phyloP scores from a whole-genome alignment of 2,329 filamentous ascomycete genomes.

The Xylariales sp. region DNA sequence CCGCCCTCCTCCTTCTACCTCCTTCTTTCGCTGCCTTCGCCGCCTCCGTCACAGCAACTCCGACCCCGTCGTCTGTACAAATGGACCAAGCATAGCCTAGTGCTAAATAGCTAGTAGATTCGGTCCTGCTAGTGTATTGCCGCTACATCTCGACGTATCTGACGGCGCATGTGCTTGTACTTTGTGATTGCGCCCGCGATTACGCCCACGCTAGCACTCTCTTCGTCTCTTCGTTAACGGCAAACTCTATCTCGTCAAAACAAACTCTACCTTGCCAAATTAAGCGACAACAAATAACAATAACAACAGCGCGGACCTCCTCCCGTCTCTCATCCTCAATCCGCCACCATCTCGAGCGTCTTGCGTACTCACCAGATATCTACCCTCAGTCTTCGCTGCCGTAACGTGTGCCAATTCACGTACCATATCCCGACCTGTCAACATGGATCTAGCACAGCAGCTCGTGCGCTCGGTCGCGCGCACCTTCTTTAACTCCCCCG shows the following conservation, averaged over 20 bases:
- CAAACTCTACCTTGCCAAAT: too few relatives aligned
- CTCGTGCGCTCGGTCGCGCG: slow-evolving; percentile 87
- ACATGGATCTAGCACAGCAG: slow-evolving; percentile 65
- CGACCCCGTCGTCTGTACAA: background rate
- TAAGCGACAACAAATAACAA: too few relatives aligned
- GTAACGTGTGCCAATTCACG: background rate
- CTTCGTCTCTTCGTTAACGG: background rate
- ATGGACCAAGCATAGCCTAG: slow-evolving; percentile 6
- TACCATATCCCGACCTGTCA: background rate
- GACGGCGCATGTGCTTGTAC: slow-evolving; percentile 5
- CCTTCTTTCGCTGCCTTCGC: background rate
- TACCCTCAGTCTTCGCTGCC: background rate
- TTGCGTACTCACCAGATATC: background rate
- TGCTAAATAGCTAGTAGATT: slow-evolving; percentile 15
- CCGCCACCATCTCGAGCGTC: background rate
- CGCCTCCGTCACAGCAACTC: slow-evolving; percentile 3
- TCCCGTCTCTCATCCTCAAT: background rate
- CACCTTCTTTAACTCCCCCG: slow-evolving; percentile 79
- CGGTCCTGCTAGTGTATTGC: background rate
- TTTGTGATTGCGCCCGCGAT: background rate
- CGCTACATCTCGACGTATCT: background rate
- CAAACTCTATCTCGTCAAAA: background rate
- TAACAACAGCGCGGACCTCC: background rate
- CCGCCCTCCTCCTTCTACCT: background rate
- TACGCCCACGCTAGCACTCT: background rate